phyloP scores from a whole-genome alignment of 441 rosid species.

The Pelargonium myrrhifolium region DNA sequence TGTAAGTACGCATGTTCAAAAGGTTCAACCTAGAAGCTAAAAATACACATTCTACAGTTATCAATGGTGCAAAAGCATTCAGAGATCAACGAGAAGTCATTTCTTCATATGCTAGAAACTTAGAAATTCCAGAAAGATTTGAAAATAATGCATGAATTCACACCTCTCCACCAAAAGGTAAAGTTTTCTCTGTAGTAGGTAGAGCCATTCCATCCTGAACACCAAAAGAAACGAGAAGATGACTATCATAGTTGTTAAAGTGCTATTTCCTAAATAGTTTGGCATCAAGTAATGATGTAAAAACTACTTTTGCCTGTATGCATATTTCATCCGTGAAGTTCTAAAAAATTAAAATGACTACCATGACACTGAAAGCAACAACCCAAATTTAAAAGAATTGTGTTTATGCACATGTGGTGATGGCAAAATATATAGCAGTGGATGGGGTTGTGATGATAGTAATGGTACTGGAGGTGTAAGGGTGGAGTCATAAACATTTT shows the following conservation, averaged over 20 bases:
- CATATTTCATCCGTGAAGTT: background rate
- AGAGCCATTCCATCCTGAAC: slow-evolving; percentile 88
- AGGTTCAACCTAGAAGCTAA: background rate
- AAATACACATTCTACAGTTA: background rate
- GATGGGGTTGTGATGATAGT: background rate
- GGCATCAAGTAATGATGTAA: background rate
- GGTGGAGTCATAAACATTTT: background rate
- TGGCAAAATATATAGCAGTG: background rate
- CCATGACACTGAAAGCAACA: background rate
- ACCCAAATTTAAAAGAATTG: background rate
- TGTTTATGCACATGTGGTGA: no score
- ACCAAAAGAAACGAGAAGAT: slow-evolving; percentile 21
- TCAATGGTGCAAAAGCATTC: background rate
- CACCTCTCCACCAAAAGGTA: slow-evolving; percentile 98
- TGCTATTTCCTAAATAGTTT: background rate
- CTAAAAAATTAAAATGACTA: background rate
- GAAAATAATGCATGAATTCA: slow-evolving; percentile 20
- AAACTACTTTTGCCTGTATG: background rate
- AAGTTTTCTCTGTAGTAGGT: slow-evolving; percentile 87
- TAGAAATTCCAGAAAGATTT: slow-evolving; percentile 8
- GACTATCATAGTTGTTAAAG: slow-evolving; percentile 15
- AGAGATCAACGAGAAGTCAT: slow-evolving; percentile 5
- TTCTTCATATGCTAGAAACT: slow-evolving; percentile 8
- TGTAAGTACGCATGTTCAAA: background rate
- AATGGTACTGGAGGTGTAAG: background rate